These are phyloP conservation scores for Solanum microdontum DNA, from an alignment of 257 asterid genomes.

Conservation along the genomic window DNA sequence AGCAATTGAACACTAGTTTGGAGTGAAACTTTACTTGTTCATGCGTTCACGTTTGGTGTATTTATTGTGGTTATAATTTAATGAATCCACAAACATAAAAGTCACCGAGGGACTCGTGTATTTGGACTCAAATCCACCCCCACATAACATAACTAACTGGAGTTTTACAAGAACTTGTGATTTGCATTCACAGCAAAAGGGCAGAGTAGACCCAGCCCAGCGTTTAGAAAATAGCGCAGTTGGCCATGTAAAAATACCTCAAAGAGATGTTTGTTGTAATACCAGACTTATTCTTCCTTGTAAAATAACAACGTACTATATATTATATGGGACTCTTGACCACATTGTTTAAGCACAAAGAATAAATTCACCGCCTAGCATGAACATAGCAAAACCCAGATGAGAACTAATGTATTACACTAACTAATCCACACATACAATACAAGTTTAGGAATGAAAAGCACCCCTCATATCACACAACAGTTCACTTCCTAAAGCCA, in stretches of 20 bases:
- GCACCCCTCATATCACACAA: slow-evolving; percentile 21
- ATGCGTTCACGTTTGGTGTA: no score
- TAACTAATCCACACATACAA: slow-evolving; percentile 30
- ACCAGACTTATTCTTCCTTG: background rate
- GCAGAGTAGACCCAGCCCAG: background rate
- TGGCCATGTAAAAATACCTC: background rate
- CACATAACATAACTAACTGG: background rate
- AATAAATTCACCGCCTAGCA: background rate
- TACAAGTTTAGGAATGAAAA: background rate
- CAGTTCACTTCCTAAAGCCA: slow-evolving; percentile 20
- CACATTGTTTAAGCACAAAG: background rate
- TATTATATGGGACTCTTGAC: background rate
- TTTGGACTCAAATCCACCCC: background rate
- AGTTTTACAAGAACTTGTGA: background rate
- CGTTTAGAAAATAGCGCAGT: background rate
- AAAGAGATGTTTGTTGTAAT: background rate
- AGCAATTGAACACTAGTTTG: no score
- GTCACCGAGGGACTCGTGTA: background rate
- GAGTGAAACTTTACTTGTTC: no score
- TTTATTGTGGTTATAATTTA: background rate
- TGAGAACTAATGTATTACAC: background rate
- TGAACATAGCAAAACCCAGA: background rate
- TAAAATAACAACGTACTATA: background rate
- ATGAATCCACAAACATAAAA: background rate
- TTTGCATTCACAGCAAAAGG: background rate